Conservation (phyloP, 805 yeast species). For the Candida golubevii region DNA sequence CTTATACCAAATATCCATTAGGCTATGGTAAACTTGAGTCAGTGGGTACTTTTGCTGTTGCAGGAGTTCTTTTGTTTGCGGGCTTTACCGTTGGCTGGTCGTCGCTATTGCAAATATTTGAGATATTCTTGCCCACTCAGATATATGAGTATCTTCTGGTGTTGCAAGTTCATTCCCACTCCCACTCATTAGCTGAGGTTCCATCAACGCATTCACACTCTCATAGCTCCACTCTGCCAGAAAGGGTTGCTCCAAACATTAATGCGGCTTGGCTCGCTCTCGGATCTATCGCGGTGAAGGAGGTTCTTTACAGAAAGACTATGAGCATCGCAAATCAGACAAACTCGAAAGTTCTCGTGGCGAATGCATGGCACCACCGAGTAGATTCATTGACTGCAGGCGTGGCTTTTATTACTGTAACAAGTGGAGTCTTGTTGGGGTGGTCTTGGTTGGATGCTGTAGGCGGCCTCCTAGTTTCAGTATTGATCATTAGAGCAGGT, state of each 20-base stretch:
- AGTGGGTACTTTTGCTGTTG: conserved; percentile 84
- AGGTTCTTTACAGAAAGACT: conserved; percentile 82
- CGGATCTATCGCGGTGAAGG: conserved; percentile 82
- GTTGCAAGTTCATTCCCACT: conserved; percentile 50
- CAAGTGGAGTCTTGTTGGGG: conserved; percentile 74
- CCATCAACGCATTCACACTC: conserved; percentile 15
- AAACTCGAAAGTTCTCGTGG: conserved; percentile 84
- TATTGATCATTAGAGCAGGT: conserved; percentile 80
- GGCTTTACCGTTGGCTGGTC: conserved; percentile 90
- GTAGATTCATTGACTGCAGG: conserved; percentile 89
- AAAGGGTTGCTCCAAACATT: conserved; percentile 44
- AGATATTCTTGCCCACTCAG: conserved; percentile 61
- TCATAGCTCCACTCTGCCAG: conserved; percentile 1
- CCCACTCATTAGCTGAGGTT: conserved; percentile 32
- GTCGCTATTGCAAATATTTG: conserved; percentile 63
- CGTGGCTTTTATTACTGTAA: conserved; percentile 84
- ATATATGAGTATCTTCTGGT: conserved; percentile 50
- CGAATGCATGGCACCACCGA: conserved; percentile 99
- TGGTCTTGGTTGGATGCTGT: conserved; percentile 85
- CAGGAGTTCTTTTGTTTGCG: conserved; percentile 76
- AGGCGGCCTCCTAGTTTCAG: conserved; percentile 86
- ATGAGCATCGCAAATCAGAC: conserved; percentile 70
- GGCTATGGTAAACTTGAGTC: conserved; percentile 95
- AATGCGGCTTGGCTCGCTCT: conserved; percentile 97
- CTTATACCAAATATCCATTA: conserved; percentile 66